Conservation (phyloP, 1,139 yeast genomes). For the Candida gigantensis region DNA sequence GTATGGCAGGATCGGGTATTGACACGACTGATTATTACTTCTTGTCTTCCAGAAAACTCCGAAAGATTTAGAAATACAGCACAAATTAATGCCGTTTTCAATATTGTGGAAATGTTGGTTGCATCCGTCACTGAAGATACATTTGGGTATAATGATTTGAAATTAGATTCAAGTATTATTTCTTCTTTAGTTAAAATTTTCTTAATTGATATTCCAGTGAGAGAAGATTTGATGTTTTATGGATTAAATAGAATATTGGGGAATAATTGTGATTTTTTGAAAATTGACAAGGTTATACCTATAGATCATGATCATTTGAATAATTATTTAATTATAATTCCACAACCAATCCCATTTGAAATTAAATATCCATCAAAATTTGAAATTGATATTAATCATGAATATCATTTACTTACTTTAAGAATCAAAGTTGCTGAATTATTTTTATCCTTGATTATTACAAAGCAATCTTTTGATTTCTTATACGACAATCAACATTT, state of each 20-base stretch:
- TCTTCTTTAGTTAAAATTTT: slow-evolving; percentile 42
- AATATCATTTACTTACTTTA: slow-evolving; percentile 40
- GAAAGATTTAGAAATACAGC: slow-evolving; percentile 39
- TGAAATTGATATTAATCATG: slow-evolving; percentile 37
- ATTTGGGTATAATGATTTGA: slow-evolving; percentile 24
- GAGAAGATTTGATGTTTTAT: slow-evolving; percentile 43
- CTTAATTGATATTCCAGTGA: slow-evolving; percentile 41
- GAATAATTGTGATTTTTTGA: slow-evolving; percentile 43
- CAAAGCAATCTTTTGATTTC: slow-evolving; percentile 29
- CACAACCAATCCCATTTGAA: slow-evolving; percentile 32
- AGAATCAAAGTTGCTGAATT: slow-evolving; percentile 44
- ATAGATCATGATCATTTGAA: slow-evolving; percentile 24
- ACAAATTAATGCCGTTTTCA: slow-evolving; percentile 41
- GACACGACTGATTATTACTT: slow-evolving; percentile 25
- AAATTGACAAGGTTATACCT: slow-evolving; percentile 37
- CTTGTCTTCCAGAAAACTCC: slow-evolving; percentile 39
- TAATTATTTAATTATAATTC: slow-evolving; percentile 28
- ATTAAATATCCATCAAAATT: slow-evolving; percentile 14
- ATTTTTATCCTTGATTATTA: slow-evolving; percentile 44
- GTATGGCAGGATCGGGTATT: slow-evolving; percentile 29
- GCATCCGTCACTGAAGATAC: slow-evolving; percentile 38
- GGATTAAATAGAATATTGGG: slow-evolving; percentile 60
- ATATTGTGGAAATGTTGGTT: slow-evolving; percentile 42
- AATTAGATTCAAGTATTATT: slow-evolving; percentile 25
- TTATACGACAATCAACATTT: slow-evolving; percentile 40